Evolutionary conservation across 805 yeast genomes (phyloP).

Genomic region (Candida argentea): DNA sequence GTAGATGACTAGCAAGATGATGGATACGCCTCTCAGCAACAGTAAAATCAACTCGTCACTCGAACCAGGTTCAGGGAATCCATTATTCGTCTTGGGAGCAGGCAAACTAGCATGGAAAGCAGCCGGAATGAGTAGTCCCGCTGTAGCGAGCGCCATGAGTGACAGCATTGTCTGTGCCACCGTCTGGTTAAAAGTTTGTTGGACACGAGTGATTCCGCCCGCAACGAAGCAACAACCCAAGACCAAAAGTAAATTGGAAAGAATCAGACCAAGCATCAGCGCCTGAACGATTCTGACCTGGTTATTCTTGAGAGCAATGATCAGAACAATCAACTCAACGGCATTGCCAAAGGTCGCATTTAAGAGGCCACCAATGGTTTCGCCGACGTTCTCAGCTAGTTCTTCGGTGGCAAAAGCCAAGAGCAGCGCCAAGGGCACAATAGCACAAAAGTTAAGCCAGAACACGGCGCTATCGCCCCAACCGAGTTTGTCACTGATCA

Average conservation of each 20-base stretch:
- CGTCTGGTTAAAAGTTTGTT: conserved; percentile 87
- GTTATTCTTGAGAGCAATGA: conserved; percentile 76
- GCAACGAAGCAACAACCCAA: conserved; percentile 92
- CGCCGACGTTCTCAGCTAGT: conserved; percentile 77
- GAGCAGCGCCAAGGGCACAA: conserved; percentile 85
- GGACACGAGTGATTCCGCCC: conserved; percentile 81
- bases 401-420: conserved; percentile 92
- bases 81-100: conserved; percentile 24
- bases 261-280: conserved; percentile 89
- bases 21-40: conserved; percentile 77
- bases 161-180: conserved; percentile 98
- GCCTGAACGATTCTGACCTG: conserved; percentile 95
- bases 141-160: conserved; percentile 80
- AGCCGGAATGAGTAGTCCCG: conserved; percentile 87
- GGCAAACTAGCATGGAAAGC: conserved; percentile 85
- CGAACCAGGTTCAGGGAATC: conserved; percentile 30
- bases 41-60: conserved; percentile 46
- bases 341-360: conserved; percentile 98
- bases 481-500: conserved; percentile 53
- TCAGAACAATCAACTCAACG: conserved; percentile 88
- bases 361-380: conserved; percentile 85
- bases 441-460: conserved; percentile 74
- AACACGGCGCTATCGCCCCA: conserved; percentile 51
- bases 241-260: conserved; percentile 80
- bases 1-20: conserved; percentile 70